These are phyloP conservation scores for Podospora comata DNA, from an alignment of 495 filamentous ascomycete species.

Conservation along the genomic window DNA sequence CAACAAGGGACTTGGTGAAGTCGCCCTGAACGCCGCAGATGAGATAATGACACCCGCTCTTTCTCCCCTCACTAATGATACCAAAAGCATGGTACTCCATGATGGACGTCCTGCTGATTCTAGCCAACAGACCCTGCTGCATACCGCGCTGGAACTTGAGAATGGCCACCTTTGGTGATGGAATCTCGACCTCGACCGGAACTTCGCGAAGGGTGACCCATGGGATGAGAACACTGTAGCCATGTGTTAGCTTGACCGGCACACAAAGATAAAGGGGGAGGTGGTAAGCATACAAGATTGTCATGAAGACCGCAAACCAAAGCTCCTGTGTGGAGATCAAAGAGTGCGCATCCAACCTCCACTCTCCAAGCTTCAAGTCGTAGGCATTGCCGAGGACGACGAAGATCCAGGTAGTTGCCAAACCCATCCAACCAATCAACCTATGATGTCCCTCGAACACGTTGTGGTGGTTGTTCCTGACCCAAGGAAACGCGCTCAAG, in stretches of 20 bases:
- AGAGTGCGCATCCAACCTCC: conserved; percentile 35
- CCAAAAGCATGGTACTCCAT: conserved; percentile 50
- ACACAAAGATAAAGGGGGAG: neutral
- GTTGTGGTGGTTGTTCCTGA: conserved; percentile 43
- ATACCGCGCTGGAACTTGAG: conserved; percentile 44
- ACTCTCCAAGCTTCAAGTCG: conserved; percentile 38
- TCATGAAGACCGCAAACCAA: conserved; percentile 48
- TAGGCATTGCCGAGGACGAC: conserved; percentile 42
- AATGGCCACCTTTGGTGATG: conserved; percentile 43
- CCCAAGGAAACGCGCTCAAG: conserved; percentile 46
- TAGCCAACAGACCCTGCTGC: conserved; percentile 46
- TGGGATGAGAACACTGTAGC: conserved; percentile 39
- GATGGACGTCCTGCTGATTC: conserved; percentile 45
- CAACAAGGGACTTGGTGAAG: conserved; percentile 41
- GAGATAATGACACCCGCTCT: conserved; percentile 41
- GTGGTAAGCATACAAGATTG: conserved; percentile 37
- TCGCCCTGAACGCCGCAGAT: conserved; percentile 49
- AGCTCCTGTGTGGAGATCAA: conserved; percentile 43
- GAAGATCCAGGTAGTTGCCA: conserved; percentile 45
- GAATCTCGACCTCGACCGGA: conserved; percentile 44
- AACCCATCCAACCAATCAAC: conserved; percentile 45
- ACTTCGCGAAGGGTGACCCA: conserved; percentile 46
- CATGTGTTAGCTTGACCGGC: conserved; percentile 23
- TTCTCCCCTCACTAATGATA: conserved; percentile 44
- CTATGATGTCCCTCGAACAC: conserved; percentile 44